phyloP scores from a whole-genome alignment of 176 grass and related monocot genomes.

The Raddia guianensis region DNA sequence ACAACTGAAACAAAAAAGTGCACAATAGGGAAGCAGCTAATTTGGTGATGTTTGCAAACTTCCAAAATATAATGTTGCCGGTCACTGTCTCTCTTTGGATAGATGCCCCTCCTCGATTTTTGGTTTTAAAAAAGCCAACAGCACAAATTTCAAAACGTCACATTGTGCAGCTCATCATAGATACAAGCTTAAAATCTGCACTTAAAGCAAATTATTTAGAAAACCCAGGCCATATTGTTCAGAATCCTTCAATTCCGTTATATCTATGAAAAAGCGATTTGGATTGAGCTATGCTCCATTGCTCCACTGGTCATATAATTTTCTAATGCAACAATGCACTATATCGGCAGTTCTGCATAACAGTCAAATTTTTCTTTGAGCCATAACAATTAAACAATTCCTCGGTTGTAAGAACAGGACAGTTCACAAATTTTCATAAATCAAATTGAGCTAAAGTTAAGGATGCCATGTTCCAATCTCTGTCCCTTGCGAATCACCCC shows the following conservation, averaged over 20 bases:
- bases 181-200: background rate
- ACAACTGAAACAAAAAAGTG: background rate
- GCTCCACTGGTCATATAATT: background rate
- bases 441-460: slow-evolving; percentile 6
- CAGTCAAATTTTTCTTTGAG: background rate
- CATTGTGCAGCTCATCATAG: background rate
- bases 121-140: too few species aligned
- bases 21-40: background rate
- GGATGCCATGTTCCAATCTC: background rate
- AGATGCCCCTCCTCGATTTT: too few species aligned
- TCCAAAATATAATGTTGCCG: slow-evolving; percentile 21
- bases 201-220: background rate
- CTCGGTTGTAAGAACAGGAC: background rate
- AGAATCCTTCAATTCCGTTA: background rate
- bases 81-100: background rate
- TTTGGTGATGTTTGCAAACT: background rate
- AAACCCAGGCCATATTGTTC: background rate
- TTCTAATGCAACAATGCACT: background rate
- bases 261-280: background rate
- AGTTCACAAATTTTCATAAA: background rate
- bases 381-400: slow-evolving; percentile 16
- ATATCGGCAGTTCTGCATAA: too few species aligned
- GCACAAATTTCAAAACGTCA: too few species aligned
- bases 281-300: slow-evolving; percentile 8
- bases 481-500: background rate